Evolutionary conservation across 2,329 filamentous ascomycete genomes (phyloP).

Genomic region (Tricladium varicosporioides): DNA sequence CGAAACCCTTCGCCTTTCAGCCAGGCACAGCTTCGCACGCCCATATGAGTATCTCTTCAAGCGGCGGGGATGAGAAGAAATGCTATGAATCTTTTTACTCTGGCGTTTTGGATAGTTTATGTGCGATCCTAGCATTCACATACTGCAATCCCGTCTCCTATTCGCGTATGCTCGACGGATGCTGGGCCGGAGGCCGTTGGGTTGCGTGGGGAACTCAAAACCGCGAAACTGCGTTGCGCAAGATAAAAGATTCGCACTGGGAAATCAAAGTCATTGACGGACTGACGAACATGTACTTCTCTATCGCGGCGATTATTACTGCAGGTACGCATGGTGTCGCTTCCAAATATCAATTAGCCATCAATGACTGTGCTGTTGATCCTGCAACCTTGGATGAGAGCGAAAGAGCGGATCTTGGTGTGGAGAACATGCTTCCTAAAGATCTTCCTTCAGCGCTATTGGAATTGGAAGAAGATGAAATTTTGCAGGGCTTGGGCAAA

Average conservation of each 20-base stretch:
- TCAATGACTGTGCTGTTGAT: constrained; percentile 54
- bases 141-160: constrained; percentile 68
- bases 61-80: constrained; percentile 30
- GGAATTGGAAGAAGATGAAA: constrained; percentile 48
- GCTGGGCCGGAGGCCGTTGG: constrained; percentile 77
- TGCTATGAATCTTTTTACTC: constrained; percentile 68
- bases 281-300: constrained; percentile 75
- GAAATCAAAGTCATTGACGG: constrained; percentile 79
- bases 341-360: constrained; percentile 41
- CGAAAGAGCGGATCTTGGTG: constrained; percentile 50
- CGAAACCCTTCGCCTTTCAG: constrained; percentile 58
- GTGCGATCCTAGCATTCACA: constrained; percentile 66
- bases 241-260: constrained; percentile 67
- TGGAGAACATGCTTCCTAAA: constrained; percentile 52
- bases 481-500: constrained; percentile 45
- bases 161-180: constrained; percentile 63
- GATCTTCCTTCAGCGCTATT: constrained; percentile 53
- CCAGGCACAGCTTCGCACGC: constrained; percentile 67
- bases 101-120: constrained; percentile 65
- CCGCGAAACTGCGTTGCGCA: constrained; percentile 70
- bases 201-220: constrained; percentile 81
- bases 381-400: constrained; percentile 48
- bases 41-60: constrained; percentile 58
- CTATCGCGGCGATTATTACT: constrained; percentile 57
- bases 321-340: constrained; percentile 57